Conservation (phyloP, 202 grass and related monocot genomes). For the Zizania palustris region DNA sequence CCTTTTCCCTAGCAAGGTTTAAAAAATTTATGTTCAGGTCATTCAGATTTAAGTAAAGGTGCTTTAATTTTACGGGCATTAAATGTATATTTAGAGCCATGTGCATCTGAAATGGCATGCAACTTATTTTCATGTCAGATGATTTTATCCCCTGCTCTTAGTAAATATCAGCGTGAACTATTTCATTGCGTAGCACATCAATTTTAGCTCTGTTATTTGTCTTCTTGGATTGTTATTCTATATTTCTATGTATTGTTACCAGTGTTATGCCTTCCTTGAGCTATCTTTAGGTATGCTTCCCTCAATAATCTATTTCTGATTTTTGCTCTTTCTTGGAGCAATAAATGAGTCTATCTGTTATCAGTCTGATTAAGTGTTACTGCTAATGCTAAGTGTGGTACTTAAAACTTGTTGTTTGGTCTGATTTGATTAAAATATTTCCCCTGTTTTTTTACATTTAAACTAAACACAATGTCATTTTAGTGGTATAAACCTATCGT, state of each 20-base stretch:
- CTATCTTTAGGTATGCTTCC: background rate
- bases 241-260: background rate
- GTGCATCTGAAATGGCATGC: background rate
- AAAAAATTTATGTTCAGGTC: background rate
- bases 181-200: background rate
- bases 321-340: slow-evolving; percentile 6
- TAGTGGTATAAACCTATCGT: background rate
- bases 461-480: background rate
- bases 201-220: background rate
- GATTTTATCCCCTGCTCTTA: background rate
- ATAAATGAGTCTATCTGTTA: background rate
- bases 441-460: background rate
- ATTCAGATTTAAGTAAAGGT: slow-evolving; percentile 26
- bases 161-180: background rate
- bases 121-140: background rate
- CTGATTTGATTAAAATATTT: background rate
- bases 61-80: background rate
- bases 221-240: slow-evolving; percentile 3
- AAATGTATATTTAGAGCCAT: slow-evolving; percentile 16
- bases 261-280: background rate
- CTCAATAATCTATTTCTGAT: background rate
- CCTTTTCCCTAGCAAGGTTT: slow-evolving; percentile 2
- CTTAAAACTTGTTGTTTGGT: background rate
- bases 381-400: background rate
- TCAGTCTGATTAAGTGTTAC: background rate